phyloP scores from a whole-genome alignment of 2,329 filamentous ascomycete genomes.

The Ceratocystiopsis sp. region DNA sequence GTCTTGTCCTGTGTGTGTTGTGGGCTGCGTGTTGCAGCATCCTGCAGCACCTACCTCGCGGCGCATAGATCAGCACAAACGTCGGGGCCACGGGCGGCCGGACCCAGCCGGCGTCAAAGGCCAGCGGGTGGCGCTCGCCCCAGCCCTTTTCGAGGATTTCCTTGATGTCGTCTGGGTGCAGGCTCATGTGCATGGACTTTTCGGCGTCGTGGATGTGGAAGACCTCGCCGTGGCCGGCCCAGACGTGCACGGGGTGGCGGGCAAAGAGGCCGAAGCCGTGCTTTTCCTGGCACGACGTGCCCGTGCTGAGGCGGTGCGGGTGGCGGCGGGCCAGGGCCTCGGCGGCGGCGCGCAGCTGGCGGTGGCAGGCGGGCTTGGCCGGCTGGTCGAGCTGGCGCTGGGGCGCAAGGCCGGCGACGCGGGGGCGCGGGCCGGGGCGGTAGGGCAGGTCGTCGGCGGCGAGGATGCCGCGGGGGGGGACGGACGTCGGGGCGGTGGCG shows the following conservation, averaged over 20 bases:
- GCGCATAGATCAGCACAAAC: conserved; percentile 73
- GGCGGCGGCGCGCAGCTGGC: conserved; percentile 35
- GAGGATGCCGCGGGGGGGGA: conserved; percentile 42
- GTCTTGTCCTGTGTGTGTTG: background rate
- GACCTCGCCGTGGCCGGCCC: conserved; percentile 61
- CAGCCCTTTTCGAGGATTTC: conserved; percentile 58
- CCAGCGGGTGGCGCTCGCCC: conserved; percentile 56
- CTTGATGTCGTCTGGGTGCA: conserved; percentile 63
- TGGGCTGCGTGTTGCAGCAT: background rate
- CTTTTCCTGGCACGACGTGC: conserved; percentile 65
- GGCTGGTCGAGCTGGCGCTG: conserved; percentile 63
- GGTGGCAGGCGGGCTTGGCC: conserved; percentile 34
- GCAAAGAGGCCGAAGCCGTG: conserved; percentile 64
- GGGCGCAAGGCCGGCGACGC: conserved; percentile 60
- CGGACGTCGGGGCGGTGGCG: too few relatives aligned
- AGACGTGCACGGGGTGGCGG: conserved; percentile 41
- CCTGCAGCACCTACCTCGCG: conserved; percentile 28
- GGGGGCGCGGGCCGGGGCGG: conserved; percentile 46
- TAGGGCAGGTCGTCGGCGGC: conserved; percentile 30
- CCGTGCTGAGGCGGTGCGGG: conserved; percentile 36
- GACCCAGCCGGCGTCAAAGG: conserved; percentile 44
- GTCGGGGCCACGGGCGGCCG: conserved; percentile 52
- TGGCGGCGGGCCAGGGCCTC: conserved; percentile 26
- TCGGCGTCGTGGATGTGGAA: conserved; percentile 66
- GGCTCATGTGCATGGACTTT: conserved; percentile 59